Evolutionary conservation across 768 basidiomycete genomes (phyloP).

Genomic region (Suillus ampliporus): DNA sequence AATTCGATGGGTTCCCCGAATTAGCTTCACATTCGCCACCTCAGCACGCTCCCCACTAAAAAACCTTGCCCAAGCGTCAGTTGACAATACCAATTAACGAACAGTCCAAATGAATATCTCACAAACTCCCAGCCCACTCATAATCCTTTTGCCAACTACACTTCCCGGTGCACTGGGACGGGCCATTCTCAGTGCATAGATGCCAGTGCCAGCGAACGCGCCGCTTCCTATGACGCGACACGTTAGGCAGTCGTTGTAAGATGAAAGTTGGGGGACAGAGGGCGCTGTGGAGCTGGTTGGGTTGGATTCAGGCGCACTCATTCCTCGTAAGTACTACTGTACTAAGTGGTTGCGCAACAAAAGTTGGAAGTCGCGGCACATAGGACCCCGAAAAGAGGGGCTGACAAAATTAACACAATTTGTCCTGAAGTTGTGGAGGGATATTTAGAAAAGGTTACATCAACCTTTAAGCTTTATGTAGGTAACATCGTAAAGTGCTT

Average conservation of each 20-base stretch:
- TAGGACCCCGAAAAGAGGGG: constrained; percentile 1
- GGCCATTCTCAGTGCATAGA: constrained; percentile 71
- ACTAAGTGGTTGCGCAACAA: neutral
- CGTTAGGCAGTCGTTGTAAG: constrained; percentile 62
- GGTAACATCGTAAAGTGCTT: neutral
- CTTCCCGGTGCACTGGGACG: constrained; percentile 68
- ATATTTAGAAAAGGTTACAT: neutral
- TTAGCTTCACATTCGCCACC: constrained; percentile 30
- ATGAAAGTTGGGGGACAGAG: neutral
- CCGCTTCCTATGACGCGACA: constrained; percentile 73
- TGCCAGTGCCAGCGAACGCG: constrained; percentile 63
- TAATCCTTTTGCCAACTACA: constrained; percentile 60
- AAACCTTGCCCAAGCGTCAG: constrained; percentile 30
- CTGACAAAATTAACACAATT: neutral
- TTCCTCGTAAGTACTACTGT: too few relatives aligned
- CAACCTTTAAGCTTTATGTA: too few relatives aligned
- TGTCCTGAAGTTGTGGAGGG: too few relatives aligned
- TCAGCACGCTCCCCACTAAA: constrained; percentile 34
- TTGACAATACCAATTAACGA: neutral
- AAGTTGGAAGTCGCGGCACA: too few relatives aligned
- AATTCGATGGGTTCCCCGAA: neutral
- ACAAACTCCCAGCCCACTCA: constrained; percentile 71
- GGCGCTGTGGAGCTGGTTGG: neutral
- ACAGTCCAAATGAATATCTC: constrained; percentile 24
- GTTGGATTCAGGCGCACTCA: neutral